Evolutionary conservation across 169 alveolate species (phyloP), one percentile per base, ranked within the genome.

Genomic region (Cryptosporidium xiaoi): DNA sequence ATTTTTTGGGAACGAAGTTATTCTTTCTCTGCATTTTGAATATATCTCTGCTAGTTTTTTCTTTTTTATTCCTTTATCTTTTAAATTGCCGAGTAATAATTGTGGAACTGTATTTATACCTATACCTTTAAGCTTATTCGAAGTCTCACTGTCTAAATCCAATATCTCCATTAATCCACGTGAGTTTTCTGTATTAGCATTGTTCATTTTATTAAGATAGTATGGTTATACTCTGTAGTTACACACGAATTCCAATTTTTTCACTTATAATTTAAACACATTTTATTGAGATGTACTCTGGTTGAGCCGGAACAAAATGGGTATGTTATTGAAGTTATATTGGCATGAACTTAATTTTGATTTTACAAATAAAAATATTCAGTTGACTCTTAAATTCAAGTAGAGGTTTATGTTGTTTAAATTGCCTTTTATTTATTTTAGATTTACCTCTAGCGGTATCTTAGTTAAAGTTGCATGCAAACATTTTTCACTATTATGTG

Each of bases 81-180:
- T 56, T 24, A 77, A 60, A 53, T 33, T 60, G 20, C 64, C 71
- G 8, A 77, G 50, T 24, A 77, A 50, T 3, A 77, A 56, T 48
- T 77, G 87, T 10, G 87, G 87, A 44, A 77, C 31, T 58, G 87
- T 77, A 24, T 77, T 60, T 6, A 77, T 50, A 3, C 51, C 64
- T 20, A 44, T 56, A 58, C 36, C n/a, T 31, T 20, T n/a, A 4
- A 77, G 71, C 0, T 4, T 4, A 20, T 18, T 48, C 64, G 53
- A 29, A 16, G 71, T 77, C 29, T 77, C 71, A 5, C 56, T 71
- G 36, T 77, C 87, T 12, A 69, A 53, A 29, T 69, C 83, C 16
- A 69, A 51, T 3, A 62, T 40, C 8, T 77, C 71, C 31, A 60
- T 29, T 66, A 66, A 33, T 40, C 48, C 48, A 40, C 13, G 48